Base-by-base conservation (phyloP, 2,329 filamentous ascomycete genomes). In the Stagonosporopsis rhizophila region DNA sequence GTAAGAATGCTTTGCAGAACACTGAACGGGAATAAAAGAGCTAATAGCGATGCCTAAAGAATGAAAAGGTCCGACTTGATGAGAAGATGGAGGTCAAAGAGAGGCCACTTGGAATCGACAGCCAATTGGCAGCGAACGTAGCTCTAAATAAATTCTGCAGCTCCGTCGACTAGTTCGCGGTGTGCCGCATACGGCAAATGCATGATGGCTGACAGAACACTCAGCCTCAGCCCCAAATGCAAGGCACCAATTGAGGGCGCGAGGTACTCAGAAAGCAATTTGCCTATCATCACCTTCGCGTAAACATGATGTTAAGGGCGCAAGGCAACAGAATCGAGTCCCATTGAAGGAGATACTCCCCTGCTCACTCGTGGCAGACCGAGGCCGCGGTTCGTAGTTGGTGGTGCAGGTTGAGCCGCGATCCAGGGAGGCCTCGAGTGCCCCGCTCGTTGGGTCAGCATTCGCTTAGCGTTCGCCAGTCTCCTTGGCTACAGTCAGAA, bases 171-270 rank as follows among this genome's bases (percentile, higher is more conserved):
- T 53, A 59, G 52, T 44, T 51, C 58, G 39, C 45, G 41, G 58
- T 23, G 34, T 48, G 41, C 63, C 56, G 37, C 35, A 65, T 62
- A 51, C 44, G 61, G 65, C 34, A 50, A 66, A 67, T 62, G 53
- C 41, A 42, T 8, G 23, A 46, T 28, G 35, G 42, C 46, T 51
- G 63, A 62, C 47, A 39, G 48, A 25, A 48, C 58, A 44, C 60
- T 57, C 53, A 61, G 58, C 56, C 59, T 66, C 61, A 68, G 64
- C 64, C 61, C 62, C 65, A 51, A 50, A 55, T 40, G 20, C 15
- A 32, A 47, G 42, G 39, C 37, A 44, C 54, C 54, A 52, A 57
- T 48, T 22, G 19, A 30, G 40, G 38, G 42, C 35, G 19, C 23
- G 23, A 32, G 19, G 17, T 30, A 11, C 45, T 14, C 15, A 2